Percentiles rank a stretch among this genome's conserved stretches.
phyloP scores from a whole-genome alignment of 305 asterid genomes.

The Fraxinus ornus region DNA sequence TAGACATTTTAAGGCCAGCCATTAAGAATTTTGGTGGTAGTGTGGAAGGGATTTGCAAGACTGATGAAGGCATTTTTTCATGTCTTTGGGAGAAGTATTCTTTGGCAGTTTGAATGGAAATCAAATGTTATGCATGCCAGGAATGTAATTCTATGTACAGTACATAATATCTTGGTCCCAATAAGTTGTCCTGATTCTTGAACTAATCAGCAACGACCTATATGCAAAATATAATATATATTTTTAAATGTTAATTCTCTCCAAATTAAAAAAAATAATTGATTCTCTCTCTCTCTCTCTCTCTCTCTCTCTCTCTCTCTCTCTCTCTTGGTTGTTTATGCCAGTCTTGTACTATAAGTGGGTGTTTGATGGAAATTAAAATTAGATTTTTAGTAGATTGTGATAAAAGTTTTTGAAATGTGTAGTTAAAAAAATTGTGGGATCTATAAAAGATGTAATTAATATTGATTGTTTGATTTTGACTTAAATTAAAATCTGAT shows the following conservation, averaged over 20 bases:
- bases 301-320: not conserved
- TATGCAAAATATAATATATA: no score
- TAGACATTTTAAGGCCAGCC: slow-evolving; percentile 80
- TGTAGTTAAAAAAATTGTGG: no score
- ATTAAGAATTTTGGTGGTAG: slow-evolving; percentile 82
- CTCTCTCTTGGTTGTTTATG: not conserved
- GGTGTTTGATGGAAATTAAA: no score
- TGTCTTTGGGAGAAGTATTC: not conserved
- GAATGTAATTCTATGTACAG: not conserved
- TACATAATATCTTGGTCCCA: not conserved
- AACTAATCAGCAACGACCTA: not conserved
- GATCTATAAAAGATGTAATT: no score
- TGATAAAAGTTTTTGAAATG: no score
- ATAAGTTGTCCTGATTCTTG: not conserved
- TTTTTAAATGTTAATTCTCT: no score
- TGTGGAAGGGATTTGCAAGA: slow-evolving; percentile 58
- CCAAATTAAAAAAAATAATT: not conserved
- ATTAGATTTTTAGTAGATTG: no score
- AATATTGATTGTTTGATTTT: no score
- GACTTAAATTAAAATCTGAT: no score
- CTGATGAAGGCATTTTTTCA: not conserved
- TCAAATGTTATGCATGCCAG: not conserved
- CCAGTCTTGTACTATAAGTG: not conserved
- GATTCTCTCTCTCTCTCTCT: no score
- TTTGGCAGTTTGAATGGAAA: not conserved